Conservation (phyloP, 1,139 yeast genomes). For the Pichia sp. region DNA sequence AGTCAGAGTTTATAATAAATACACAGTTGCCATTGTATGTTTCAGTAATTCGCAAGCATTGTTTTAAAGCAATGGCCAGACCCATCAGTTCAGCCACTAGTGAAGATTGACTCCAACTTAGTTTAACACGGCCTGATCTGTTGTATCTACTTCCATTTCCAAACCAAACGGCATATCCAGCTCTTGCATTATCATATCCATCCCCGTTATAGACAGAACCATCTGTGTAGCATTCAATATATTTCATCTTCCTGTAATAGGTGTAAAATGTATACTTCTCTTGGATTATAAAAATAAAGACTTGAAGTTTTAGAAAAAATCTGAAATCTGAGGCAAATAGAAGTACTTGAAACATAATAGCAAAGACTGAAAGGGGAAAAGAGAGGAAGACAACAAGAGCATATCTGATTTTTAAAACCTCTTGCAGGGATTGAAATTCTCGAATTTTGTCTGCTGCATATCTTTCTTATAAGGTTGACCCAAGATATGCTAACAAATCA, state of each 20-base stretch:
- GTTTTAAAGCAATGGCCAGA: no score
- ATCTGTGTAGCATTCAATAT: not conserved
- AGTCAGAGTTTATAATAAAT: not conserved
- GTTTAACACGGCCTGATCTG: not conserved
- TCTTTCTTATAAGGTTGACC: conserved; percentile 22
- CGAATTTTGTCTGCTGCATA: not conserved
- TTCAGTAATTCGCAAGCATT: not conserved
- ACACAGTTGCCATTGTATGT: not conserved
- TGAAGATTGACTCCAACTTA: not conserved
- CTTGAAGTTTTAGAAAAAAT: no score
- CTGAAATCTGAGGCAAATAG: no score
- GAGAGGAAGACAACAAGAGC: no score
- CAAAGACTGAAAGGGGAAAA: no score
- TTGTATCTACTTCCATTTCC: not conserved
- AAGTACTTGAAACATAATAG: no score
- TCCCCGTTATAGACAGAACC: not conserved
- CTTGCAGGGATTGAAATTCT: no score
- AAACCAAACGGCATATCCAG: not conserved
- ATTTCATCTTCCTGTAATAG: not conserved
- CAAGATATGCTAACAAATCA: conserved; percentile 62
- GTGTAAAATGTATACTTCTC: no score
- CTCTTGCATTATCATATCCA: not conserved
- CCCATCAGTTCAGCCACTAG: not conserved
- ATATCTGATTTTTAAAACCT: no score
- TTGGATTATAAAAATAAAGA: no score